Evolutionary conservation across 2,329 filamentous ascomycete genomes (phyloP).

Genomic region (Trichoderma lentiforme): DNA sequence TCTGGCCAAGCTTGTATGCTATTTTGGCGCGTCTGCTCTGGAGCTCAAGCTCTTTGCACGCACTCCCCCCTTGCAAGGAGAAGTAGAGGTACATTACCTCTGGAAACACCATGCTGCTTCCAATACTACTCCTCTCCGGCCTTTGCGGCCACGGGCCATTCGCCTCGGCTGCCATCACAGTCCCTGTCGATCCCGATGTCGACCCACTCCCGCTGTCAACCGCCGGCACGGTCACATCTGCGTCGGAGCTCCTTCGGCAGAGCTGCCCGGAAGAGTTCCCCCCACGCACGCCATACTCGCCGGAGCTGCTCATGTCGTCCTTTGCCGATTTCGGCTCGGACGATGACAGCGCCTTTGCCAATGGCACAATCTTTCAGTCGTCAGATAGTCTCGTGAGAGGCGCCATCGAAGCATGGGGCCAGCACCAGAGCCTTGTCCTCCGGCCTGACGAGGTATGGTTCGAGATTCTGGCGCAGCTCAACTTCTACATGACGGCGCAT

Average conservation of each 20-base stretch:
- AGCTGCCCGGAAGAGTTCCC: slow-evolving; percentile 35
- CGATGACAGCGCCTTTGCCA: slow-evolving; percentile 18
- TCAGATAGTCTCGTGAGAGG: slow-evolving; percentile 43
- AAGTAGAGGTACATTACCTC: neutral
- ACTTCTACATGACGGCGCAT: slow-evolving; percentile 47
- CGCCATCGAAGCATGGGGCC: slow-evolving; percentile 46
- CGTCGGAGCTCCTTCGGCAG: slow-evolving; percentile 29
- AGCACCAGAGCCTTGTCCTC: slow-evolving; percentile 48
- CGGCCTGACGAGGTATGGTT: slow-evolving; percentile 56
- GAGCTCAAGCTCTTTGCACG: neutral
- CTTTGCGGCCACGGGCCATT: neutral
- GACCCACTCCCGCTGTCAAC: slow-evolving; percentile 27
- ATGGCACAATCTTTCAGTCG: slow-evolving; percentile 28
- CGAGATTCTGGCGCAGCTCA: slow-evolving; percentile 50
- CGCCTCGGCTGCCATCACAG: slow-evolving; percentile 3
- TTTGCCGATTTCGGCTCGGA: slow-evolving; percentile 24
- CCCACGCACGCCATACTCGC: slow-evolving; percentile 22
- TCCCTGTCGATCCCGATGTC: slow-evolving; percentile 23
- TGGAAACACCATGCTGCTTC: neutral
- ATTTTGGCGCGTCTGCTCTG: neutral
- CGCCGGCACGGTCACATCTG: slow-evolving; percentile 26
- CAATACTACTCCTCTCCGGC: neutral
- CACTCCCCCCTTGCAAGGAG: neutral
- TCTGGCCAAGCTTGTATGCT: neutral
- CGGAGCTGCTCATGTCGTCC: slow-evolving; percentile 31